These are phyloP conservation scores for Triadica sebifera DNA, from an alignment of 345 rosid genomes.

Conservation along the genomic window DNA sequence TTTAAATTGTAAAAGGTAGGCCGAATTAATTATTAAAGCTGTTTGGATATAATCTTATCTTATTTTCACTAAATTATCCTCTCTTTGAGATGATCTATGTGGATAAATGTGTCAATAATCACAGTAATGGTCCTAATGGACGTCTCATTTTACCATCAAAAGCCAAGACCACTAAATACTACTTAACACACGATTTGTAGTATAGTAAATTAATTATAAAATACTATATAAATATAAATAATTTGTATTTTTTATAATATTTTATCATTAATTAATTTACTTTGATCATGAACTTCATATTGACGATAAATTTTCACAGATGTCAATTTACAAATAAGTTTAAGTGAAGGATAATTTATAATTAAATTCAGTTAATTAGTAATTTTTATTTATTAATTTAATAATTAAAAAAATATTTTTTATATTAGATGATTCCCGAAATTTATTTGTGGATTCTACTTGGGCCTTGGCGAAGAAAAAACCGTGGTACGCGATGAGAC, in stretches of 20 bases:
- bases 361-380: too few species aligned
- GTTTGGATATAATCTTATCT: neutral
- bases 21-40: neutral
- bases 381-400: too few species aligned
- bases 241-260: too few species aligned
- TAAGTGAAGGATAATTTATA: too few species aligned
- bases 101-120: neutral
- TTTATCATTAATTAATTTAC: too few species aligned
- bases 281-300: neutral
- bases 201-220: too few species aligned
- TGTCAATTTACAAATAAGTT: neutral
- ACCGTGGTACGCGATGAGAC: neutral
- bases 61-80: neutral
- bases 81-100: neutral
- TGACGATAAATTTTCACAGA: too few species aligned
- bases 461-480: too few species aligned
- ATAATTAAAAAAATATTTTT: neutral
- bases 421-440: neutral
- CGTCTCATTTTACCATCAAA: neutral
- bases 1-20: neutral
- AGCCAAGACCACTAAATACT: neutral
- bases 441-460: too few species aligned
- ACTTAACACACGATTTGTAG: neutral
- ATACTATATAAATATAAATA: too few species aligned
- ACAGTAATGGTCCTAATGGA: too few species aligned